phyloP scores from a whole-genome alignment of 805 yeast species.

The Candida easanensis region DNA sequence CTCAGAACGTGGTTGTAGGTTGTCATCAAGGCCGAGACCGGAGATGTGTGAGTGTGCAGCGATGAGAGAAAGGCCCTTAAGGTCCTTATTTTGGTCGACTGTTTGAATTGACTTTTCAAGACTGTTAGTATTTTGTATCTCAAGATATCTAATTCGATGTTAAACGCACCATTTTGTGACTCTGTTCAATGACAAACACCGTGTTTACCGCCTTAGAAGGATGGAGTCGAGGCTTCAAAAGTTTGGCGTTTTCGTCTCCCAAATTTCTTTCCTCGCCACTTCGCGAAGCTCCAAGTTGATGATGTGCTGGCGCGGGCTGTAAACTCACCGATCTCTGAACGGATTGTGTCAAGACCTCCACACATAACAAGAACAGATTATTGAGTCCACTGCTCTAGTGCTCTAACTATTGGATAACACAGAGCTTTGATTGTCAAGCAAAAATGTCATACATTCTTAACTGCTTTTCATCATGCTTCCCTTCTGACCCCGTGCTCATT shows the following conservation, averaged over 20 bases:
- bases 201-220: background rate
- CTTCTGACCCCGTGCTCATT: constrained; percentile 50
- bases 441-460: constrained; percentile 14
- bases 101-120: constrained; percentile 37
- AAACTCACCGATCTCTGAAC: background rate
- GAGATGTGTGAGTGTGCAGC: constrained; percentile 99
- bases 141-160: background rate
- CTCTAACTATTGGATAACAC: no score
- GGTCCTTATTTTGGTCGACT: constrained; percentile 42
- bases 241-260: background rate
- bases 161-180: constrained; percentile 12
- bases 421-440: no score
- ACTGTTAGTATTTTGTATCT: background rate
- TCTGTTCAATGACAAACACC: background rate
- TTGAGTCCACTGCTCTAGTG: no score
- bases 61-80: constrained; percentile 68
- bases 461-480: constrained; percentile 28
- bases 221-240: background rate
- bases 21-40: constrained; percentile 94
- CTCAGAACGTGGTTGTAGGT: constrained; percentile 69
- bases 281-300: background rate
- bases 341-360: no score
- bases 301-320: background rate
- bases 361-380: no score
- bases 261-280: background rate